phyloP scores from a whole-genome alignment of 2,329 filamentous ascomycete species.

The Ophiostoma pallidulum region DNA sequence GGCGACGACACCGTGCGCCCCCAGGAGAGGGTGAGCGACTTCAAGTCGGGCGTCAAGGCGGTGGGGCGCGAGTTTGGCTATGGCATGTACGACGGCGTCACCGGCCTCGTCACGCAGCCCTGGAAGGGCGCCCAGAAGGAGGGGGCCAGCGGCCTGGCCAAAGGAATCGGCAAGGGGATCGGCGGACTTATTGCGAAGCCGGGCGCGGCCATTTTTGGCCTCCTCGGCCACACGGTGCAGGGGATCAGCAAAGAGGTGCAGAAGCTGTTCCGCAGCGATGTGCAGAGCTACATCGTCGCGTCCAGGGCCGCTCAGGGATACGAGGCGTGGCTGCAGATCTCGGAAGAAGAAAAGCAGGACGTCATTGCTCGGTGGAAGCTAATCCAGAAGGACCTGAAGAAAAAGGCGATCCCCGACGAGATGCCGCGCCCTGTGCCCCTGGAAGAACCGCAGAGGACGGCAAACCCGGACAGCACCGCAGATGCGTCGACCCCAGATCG shows the following conservation, averaged over 20 bases:
- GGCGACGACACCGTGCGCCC: slow-evolving; percentile 73
- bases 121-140: slow-evolving; percentile 43
- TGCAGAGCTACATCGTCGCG: slow-evolving; percentile 44
- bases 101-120: slow-evolving; percentile 69
- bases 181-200: slow-evolving; percentile 74
- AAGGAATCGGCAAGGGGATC: slow-evolving; percentile 71
- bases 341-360: slow-evolving; percentile 7
- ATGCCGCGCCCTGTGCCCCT: slow-evolving; percentile 17
- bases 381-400: slow-evolving; percentile 16
- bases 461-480: neutral
- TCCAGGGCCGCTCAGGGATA: slow-evolving; percentile 17
- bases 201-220: slow-evolving; percentile 58
- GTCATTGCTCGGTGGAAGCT: slow-evolving; percentile 12
- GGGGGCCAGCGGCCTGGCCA: slow-evolving; percentile 51
- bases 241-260: slow-evolving; percentile 70
- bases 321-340: slow-evolving; percentile 10
- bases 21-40: slow-evolving; percentile 68
- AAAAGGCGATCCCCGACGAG: slow-evolving; percentile 15
- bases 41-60: slow-evolving; percentile 65
- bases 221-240: slow-evolving; percentile 76
- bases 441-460: too few relatives aligned
- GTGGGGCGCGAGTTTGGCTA: slow-evolving; percentile 72
- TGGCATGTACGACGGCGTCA: slow-evolving; percentile 69
- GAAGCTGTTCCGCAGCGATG: slow-evolving; percentile 47
- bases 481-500: slow-evolving; percentile 9